Conservation (phyloP, 495 filamentous ascomycete genomes). For the Penicillium silybi region DNA sequence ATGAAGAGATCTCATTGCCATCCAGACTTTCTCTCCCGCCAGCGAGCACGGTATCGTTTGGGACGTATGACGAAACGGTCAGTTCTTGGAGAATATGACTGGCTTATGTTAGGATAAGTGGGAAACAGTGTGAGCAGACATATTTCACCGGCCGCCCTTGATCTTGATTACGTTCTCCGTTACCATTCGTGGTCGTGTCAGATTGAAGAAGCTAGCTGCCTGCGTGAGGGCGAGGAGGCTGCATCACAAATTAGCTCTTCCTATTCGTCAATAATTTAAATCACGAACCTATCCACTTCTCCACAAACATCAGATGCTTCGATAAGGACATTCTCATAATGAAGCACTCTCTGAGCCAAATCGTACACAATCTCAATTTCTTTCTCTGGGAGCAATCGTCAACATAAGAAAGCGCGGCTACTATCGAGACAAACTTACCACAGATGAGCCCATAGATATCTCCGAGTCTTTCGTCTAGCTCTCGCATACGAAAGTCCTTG, state of each 20-base stretch:
- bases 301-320: constrained; percentile 72
- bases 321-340: constrained; percentile 64
- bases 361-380: constrained; percentile 88
- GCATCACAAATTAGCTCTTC: constrained; percentile 12
- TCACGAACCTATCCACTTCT: constrained; percentile 68
- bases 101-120: constrained; percentile 10
- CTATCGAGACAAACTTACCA: constrained; percentile 45
- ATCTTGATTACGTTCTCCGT: constrained; percentile 71
- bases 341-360: constrained; percentile 66
- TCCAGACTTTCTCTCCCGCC: constrained; percentile 47
- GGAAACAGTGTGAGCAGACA: neutral
- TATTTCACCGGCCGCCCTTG: constrained; percentile 63
- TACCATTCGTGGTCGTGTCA: constrained; percentile 67
- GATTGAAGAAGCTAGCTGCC: constrained; percentile 71
- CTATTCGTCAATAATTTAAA: neutral
- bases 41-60: constrained; percentile 69
- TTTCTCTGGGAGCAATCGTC: constrained; percentile 52
- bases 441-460: constrained; percentile 81
- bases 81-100: constrained; percentile 88
- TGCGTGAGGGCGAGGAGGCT: constrained; percentile 79
- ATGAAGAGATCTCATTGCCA: neutral
- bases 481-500: constrained; percentile 80
- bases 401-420: neutral
- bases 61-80: constrained; percentile 78
- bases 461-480: constrained; percentile 77